A percentile compares a stretch with the other conserved stretches of the same genome.
Conservation (phyloP, 257 asterid genomes). For the Henckelia pumila region DNA sequence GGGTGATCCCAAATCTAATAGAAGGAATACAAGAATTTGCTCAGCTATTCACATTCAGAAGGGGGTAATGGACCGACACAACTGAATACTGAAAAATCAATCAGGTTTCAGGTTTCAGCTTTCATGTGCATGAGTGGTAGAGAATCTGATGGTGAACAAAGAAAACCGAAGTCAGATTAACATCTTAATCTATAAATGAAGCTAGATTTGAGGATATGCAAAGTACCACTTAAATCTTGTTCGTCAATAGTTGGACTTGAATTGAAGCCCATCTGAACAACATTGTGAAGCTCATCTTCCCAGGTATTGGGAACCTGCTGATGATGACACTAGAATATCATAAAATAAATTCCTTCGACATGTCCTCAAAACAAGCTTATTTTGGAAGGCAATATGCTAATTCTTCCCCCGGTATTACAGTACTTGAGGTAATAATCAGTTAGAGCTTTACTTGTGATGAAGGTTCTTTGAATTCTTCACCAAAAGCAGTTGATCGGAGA, state of each 20-base stretch:
- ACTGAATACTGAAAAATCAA: background rate
- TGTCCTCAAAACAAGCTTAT: background rate
- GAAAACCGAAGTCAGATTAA: conserved; percentile 18
- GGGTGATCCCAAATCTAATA: conserved; percentile 8
- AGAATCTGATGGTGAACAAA: conserved; percentile 40
- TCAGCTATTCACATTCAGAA: conserved; percentile 11
- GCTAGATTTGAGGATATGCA: background rate
- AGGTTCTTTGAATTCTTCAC: background rate
- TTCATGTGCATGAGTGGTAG: conserved; percentile 57
- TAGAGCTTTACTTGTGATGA: conserved; percentile 39
- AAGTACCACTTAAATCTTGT: conserved; percentile 67
- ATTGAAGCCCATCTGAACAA: conserved; percentile 74
- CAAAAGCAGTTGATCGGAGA: conserved; percentile 35
- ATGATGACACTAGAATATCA: conserved; percentile 18
- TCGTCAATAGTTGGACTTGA: conserved; percentile 42
- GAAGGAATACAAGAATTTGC: conserved; percentile 14
- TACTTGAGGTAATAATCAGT: background rate
- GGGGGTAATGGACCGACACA: background rate
- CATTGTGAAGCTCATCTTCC: conserved; percentile 77
- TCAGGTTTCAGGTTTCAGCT: conserved; percentile 64
- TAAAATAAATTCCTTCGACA: background rate
- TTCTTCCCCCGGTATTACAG: background rate
- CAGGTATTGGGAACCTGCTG: conserved; percentile 49
- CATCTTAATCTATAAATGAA: conserved; percentile 6
- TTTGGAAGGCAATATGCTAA: background rate